Evolutionary conservation across 345 rosid genomes (phyloP).

Genomic region (Lepidium aucheri): DNA sequence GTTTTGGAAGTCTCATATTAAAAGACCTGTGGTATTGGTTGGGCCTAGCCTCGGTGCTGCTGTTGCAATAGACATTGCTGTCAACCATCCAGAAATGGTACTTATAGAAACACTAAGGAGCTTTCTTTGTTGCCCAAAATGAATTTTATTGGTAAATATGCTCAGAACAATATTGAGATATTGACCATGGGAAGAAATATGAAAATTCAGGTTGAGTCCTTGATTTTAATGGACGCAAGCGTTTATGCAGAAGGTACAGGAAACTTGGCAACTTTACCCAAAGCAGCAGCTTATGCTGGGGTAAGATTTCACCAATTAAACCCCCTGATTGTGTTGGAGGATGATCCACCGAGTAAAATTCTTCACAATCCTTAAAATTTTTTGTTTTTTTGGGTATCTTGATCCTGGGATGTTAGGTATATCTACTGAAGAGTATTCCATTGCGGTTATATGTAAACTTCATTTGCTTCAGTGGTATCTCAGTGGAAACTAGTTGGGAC

Average conservation of each 20-base stretch:
- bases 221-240: conserved; percentile 84
- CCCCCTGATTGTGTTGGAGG: not conserved
- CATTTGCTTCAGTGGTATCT: conserved; percentile 45
- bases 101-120: conserved; percentile 13
- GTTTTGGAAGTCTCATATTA: conserved; percentile 83
- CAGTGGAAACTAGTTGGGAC: conserved; percentile 55
- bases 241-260: conserved; percentile 93
- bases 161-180: not conserved
- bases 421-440: conserved; percentile 66
- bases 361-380: not conserved
- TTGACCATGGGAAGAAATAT: not conserved
- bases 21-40: conserved; percentile 71
- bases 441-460: conserved; percentile 52
- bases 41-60: conserved; percentile 99
- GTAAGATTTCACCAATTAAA: conserved; percentile 28
- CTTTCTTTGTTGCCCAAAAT: not conserved
- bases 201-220: conserved; percentile 54
- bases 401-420: conserved; percentile 35
- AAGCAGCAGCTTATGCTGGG: conserved; percentile 75
- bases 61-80: conserved; percentile 74
- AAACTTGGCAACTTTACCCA: conserved; percentile 62
- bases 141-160: not conserved
- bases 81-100: conserved; percentile 82
- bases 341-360: not conserved
- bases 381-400: not conserved